Evolutionary conservation across 2,329 filamentous ascomycete genomes (phyloP), one percentile per base, ranked within the genome.

Genomic region (Xylaria sp.): DNA sequence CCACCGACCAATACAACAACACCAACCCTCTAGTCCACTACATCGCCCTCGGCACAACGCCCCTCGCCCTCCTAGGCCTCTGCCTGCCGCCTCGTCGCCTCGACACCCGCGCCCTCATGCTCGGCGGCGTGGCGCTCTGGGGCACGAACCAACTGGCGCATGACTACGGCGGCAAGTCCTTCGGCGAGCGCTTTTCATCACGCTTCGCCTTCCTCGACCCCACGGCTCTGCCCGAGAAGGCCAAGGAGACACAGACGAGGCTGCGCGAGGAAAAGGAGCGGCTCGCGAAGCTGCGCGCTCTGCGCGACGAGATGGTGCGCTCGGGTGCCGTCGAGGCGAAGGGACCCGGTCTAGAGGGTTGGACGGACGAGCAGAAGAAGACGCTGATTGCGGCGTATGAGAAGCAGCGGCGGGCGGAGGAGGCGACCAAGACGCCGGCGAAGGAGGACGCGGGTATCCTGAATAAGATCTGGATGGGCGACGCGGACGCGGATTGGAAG

Each of bases 401-500:
- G 42, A 59, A 18, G 53, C 50, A 47, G 47, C 44, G 16, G 52
- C 50, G 49, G 46, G 58, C 54, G 50, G 62, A 59, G 53, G 52
- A 55, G 54, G 23, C 39, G 9, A 56, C 34, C 39, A 3, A 39
- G 42, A 30, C n/a, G 52, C 11, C n/a, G 57, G 57, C 53, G 54
- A 6, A 59, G 55, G 35, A 52, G 10, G 57, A 67, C 46, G 67
- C 63, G 60, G 68, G 74, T 0, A 11, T 75, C 3, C 46, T 83
- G 57, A 74, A 79, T 63, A 76, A 76, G 63, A 70, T 85, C 13
- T 86, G 83, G 84, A 81, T 84, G 78, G 84, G 83, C 39, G 77
- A 76, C 44, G 82, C 84, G 69, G 71, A 72, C n/a, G 76, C 78
- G 50, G 76, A 80, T 64, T 85, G 83, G 83, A 75, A 77, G 69